Percentiles rank a stretch among this genome's conserved stretches.
These are phyloP conservation scores for Trapa bicornis DNA, from an alignment of 345 rosid genomes.

Conservation along the genomic window DNA sequence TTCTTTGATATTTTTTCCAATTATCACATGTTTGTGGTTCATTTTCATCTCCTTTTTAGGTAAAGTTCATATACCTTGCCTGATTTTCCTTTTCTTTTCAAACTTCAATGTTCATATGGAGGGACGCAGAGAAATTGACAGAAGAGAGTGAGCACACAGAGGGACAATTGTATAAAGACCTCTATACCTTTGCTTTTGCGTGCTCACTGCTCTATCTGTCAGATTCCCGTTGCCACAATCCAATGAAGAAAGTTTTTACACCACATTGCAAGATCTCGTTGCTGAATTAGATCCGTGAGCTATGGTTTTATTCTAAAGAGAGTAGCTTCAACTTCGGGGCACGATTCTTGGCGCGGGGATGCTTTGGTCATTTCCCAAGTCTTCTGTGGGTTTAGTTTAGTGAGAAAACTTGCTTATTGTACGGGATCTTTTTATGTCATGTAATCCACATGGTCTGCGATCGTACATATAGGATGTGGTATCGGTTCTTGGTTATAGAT, in stretches of 20 bases:
- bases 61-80: neutral
- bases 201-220: slow-evolving; percentile 97
- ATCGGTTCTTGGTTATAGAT: neutral
- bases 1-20: neutral
- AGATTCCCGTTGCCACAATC: slow-evolving; percentile 8
- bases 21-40: neutral
- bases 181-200: slow-evolving; percentile 65
- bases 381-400: neutral
- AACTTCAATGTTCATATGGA: neutral
- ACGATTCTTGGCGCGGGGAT: neutral
- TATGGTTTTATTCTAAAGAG: neutral
- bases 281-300: neutral
- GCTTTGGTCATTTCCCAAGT: neutral
- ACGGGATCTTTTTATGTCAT: neutral
- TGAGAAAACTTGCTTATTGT: neutral
- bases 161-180: slow-evolving; percentile 40
- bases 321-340: neutral
- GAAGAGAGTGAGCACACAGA: slow-evolving; percentile 99
- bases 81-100: neutral
- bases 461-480: neutral
- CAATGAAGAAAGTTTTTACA: neutral
- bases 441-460: neutral
- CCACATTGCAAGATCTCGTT: neutral
- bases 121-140: slow-evolving; percentile 66
- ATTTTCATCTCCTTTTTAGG: slow-evolving; percentile 8